Conservation (phyloP, 306 rosid genomes). For the Spatholobus suberectus region DNA sequence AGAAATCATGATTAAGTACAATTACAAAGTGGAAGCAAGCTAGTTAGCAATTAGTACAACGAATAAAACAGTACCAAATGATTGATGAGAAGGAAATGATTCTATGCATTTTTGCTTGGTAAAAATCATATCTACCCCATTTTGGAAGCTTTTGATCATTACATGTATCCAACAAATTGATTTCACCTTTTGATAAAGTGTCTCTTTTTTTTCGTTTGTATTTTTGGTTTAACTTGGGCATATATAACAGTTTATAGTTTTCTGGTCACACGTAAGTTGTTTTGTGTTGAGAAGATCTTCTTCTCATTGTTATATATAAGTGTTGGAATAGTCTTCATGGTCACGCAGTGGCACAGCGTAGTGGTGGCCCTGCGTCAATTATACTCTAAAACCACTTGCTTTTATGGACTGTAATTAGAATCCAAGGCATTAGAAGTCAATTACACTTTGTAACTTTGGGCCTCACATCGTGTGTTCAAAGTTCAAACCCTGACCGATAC, state of each 20-base stretch:
- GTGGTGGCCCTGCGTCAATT: constrained; percentile 44
- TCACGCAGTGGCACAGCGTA: background rate
- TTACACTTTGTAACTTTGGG: constrained; percentile 23
- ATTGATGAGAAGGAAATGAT: constrained; percentile 40
- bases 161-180: constrained; percentile 45
- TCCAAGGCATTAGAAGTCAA: constrained; percentile 37
- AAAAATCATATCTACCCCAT: constrained; percentile 39
- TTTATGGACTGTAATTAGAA: constrained; percentile 37
- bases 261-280: constrained; percentile 23
- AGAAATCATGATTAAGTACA: constrained; percentile 36
- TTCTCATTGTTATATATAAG: background rate
- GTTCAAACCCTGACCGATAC: background rate
- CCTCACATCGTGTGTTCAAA: constrained; percentile 17
- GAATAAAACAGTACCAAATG: constrained; percentile 45
- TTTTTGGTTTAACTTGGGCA: constrained; percentile 16
- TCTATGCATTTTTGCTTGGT: constrained; percentile 40
- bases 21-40: constrained; percentile 40
- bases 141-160: constrained; percentile 60
- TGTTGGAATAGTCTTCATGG: constrained; percentile 16
- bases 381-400: constrained; percentile 13
- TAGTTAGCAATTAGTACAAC: constrained; percentile 36
- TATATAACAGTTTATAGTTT: constrained; percentile 26
- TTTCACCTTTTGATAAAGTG: constrained; percentile 51
- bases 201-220: constrained; percentile 13
- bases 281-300: background rate